Base-by-base conservation (phyloP, 345 rosid genomes). In the Brassica juncea region DNA sequence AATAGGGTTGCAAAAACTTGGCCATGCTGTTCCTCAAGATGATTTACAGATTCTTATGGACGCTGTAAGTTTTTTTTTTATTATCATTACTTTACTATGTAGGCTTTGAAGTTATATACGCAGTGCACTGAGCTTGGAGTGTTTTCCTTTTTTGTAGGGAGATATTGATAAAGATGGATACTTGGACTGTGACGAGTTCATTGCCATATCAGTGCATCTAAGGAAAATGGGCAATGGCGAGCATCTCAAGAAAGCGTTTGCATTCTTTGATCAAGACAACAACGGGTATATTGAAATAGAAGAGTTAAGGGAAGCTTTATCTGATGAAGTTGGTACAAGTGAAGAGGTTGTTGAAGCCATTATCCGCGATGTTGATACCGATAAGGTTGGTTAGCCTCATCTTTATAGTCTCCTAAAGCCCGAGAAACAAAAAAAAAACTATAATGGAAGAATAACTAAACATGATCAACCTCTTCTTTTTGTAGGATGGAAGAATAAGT, bases 1-100 rank as follows among this genome's bases (percentile, higher is more conserved):
- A 73, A 78, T 81, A 55, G 99, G 99, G 49, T 84, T 96, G 77
- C 90, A 87, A 52, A 88, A 88, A 82, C 92, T 96, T 72, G 97
- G 97, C 59, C 93, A 91, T 77, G 83, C 70, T 16, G 72, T 96
- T 72, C 78, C 97, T 4, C 97, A 93, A 67, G 72, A 89, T 7
- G 99, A 96, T 81, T 85, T 95, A 85, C 96, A 91, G 81, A 93
- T 93, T 75, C 82, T 95, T 37, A 95, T 95, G 99, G 98, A 93
- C 6, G 97, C 97, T 16, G 99, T 95, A 84, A 87, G 97, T 49
- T 49, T 49, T 77, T 76, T 5, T 49, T 16, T 4, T 5, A 67
- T 4, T 5, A 67, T 11, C 32, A 21, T 68, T 57, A 34, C 27
- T 52, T 42, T 1, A 25, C 47, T 16, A 11, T 62, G 34, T 5